phyloP scores from a whole-genome alignment of 768 basidiomycete species.

The Termitomyces sp. region DNA sequence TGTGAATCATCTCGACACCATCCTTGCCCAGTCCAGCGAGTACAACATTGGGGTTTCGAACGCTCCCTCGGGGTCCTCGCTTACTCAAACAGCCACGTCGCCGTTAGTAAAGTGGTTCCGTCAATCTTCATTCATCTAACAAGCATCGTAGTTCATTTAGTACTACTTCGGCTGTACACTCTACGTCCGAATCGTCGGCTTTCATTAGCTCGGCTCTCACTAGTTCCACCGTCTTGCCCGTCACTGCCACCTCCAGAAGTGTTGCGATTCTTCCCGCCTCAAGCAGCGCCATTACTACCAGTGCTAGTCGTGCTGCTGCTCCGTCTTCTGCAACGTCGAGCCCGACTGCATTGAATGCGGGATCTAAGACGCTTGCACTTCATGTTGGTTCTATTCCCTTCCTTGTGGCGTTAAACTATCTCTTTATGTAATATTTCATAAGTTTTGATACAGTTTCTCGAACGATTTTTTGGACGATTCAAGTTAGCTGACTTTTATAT shows the following conservation, averaged over 20 bases:
- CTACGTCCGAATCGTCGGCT: not conserved
- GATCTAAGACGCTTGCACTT: slow-evolving; percentile 2
- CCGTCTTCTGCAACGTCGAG: not conserved
- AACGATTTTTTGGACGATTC: not conserved
- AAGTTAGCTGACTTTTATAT: not conserved
- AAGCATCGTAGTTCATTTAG: slow-evolving; percentile 1
- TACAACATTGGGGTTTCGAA: slow-evolving; percentile 41
- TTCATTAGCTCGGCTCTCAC: not conserved
- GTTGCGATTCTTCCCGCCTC: not conserved
- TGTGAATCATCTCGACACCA: slow-evolving; percentile 35
- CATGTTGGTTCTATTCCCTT: slow-evolving; percentile 22
- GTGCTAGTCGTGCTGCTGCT: not conserved
- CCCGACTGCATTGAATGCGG: not conserved
- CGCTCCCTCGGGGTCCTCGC: slow-evolving; percentile 9
- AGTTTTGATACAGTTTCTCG: not conserved
- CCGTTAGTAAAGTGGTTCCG: slow-evolving; percentile 16
- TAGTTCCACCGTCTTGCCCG: not conserved
- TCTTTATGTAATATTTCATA: slow-evolving; percentile 6
- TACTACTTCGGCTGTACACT: slow-evolving; percentile 11
- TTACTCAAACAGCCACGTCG: slow-evolving; percentile 11
- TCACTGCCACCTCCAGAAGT: not conserved
- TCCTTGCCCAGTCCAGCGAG: slow-evolving; percentile 66
- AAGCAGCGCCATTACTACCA: not conserved
- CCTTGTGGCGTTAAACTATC: slow-evolving; percentile 17
- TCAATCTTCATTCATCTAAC: not conserved